phyloP scores from a whole-genome alignment of 192 early-diverging fungal species.

The Coemansia sp. region DNA sequence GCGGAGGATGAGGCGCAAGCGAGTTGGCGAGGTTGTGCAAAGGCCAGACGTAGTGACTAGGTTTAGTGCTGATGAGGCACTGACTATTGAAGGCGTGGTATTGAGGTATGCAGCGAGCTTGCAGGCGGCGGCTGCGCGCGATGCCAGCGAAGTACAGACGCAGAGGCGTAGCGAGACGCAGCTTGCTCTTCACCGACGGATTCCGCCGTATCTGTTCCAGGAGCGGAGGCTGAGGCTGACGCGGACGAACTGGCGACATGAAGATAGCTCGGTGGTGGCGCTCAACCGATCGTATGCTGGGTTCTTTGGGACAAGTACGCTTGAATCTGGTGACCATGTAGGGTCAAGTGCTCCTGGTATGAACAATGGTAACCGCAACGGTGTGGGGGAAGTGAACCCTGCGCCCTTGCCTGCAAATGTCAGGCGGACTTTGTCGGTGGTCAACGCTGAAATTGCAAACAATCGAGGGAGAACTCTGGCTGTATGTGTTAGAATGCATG shows the following conservation, averaged over 20 bases:
- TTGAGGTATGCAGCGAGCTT: slow-evolving; percentile 48
- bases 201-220: slow-evolving; percentile 36
- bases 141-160: slow-evolving; percentile 16
- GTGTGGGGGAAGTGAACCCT: not conserved
- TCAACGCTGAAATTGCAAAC: slow-evolving; percentile 25
- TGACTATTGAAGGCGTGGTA: slow-evolving; percentile 20
- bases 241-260: slow-evolving; percentile 22
- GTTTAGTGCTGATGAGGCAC: slow-evolving; percentile 20
- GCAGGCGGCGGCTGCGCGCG: slow-evolving; percentile 33
- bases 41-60: not conserved
- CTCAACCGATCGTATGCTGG: slow-evolving; percentile 36
- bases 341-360: not conserved
- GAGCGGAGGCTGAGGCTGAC: not conserved
- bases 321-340: not conserved
- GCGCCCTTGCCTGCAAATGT: slow-evolving; percentile 19
- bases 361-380: not conserved
- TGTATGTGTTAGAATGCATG: slow-evolving; percentile 49
- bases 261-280: not conserved
- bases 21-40: not conserved
- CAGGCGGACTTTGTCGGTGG: slow-evolving; percentile 25
- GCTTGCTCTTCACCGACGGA: slow-evolving; percentile 19
- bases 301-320: not conserved
- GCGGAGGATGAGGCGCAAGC: not conserved
- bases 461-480: not conserved
- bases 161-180: slow-evolving; percentile 17